Evolutionary conservation across 2,329 filamentous ascomycete species (phyloP), one percentile per base, ranked within the genome.

Genomic region (Byssochlamys sp.): DNA sequence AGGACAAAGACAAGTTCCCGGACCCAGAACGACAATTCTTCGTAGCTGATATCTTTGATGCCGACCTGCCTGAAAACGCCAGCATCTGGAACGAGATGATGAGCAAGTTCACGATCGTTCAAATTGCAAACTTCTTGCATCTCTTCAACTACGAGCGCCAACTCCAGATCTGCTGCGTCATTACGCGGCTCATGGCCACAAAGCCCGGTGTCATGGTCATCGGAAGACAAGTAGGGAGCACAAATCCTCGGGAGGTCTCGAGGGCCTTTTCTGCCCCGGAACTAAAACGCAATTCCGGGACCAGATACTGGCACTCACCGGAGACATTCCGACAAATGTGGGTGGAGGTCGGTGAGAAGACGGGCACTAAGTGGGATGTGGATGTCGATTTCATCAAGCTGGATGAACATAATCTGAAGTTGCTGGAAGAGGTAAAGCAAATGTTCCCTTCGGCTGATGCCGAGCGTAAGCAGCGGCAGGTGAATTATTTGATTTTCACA

Each of bases 51-150:
- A 59, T 68, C 5, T 67, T 68, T 52, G 66, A 63, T 24, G 54
- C 45, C 45, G 45, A 10, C 9, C 2, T 1, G 2, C 60, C 19
- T 57, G 58, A 1, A 11, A 52, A 53, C 14, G 56, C 28, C 33
- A 52, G 52, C 50, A 68, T 49, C 33, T 60, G 73, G 52, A 54
- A 59, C n/a, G 53, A 65, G 45, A 61, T 69, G 11, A 66, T 66
- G 5, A 69, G 73, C 31, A 63, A 55, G 27, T 66, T 77, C 5
- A 62, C 61, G 12, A 62, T 70, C 48, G 60, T 77, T 11, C 67
- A 77, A 54, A 63, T 72, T 33, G 67, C 67, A 25, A 65, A 73
- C 57, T 67, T 78, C 6, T 72, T 78, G 58, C 75, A 78, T 56
- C 66, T 75, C 24, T 77, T 77, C 63, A 63, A 64, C n/a, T 67